Base-by-base conservation (phyloP, 495 filamentous ascomycete species). In the Staphylotrichum tortipilum region DNA sequence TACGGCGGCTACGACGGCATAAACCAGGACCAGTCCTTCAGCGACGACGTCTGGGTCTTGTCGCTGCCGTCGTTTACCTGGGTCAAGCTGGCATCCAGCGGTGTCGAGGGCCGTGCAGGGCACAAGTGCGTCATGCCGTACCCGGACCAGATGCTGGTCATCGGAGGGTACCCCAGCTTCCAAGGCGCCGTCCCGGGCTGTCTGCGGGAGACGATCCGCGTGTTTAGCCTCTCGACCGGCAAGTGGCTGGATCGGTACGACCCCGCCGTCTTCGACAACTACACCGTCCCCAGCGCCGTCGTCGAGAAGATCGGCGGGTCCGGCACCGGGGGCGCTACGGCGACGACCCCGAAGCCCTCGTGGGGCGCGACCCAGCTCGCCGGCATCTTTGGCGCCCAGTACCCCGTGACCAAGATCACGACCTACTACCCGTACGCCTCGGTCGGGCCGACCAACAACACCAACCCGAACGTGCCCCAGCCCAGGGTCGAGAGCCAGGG, bases 51-150 rank as follows among this genome's bases (percentile, higher is more conserved):
- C 12, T 89, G 83, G 63, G 76, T 89, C 11, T 60, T 91, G 22
- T 86, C 85, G 0, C 60, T 90, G 14, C 86, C 87, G 1, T 80
- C 84, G 0, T 90, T 91, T 62, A 78, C 68, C n/a, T 91, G 86
- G 86, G 78, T 78, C 30, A 77, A 79, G 55, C 71, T 82, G 11
- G 72, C 75, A 28, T 62, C 60, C 0, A 78, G 82, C 4, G 67
- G 48, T 0, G 36, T 41, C 3, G 55, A 79, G 47, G 79, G 66
- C 10, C 78, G 85, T 29, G 78, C 71, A 17, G 74, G 75, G 1
- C 85, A 88, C 56, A 71, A 76, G 56, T 88, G 84, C 53, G 66
- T 83, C 30, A 80, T 71, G 61, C 76, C 81, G 1, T 86, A 86
- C 52, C 81, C 84, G 3, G 81, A 88, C 56, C 79, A 85, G 56